phyloP scores from a whole-genome alignment of 129 eudicot genomes.

The Escallonia herrerae region DNA sequence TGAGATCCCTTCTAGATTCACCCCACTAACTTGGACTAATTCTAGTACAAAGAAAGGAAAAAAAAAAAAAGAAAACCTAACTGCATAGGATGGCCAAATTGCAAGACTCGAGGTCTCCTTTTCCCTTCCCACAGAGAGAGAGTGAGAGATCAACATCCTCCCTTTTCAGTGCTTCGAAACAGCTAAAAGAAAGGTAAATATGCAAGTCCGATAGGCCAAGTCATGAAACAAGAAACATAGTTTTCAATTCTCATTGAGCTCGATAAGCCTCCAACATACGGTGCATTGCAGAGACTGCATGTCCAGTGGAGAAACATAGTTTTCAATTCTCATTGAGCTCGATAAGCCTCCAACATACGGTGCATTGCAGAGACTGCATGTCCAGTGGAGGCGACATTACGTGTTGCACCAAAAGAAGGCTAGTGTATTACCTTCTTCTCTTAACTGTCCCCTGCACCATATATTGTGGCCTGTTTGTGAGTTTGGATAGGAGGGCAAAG shows the following conservation, averaged over 20 bases:
- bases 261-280: not conserved
- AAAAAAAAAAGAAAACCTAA: not conserved
- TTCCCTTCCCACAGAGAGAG: too few species aligned
- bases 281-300: not conserved
- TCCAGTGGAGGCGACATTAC: conserved; percentile 70
- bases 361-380: not conserved
- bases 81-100: too few species aligned
- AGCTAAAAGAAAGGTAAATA: not conserved
- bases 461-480: too few species aligned
- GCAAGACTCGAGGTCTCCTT: too few species aligned
- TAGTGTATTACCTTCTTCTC: conserved; percentile 91
- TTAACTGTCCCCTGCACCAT: conserved; percentile 71
- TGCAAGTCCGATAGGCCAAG: not conserved
- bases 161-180: not conserved
- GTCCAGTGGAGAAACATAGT: conserved; percentile 17
- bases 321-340: not conserved
- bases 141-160: too few species aligned
- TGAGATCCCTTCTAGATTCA: too few species aligned
- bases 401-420: conserved; percentile 88
- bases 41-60: not conserved
- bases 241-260: not conserved
- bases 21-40: too few species aligned
- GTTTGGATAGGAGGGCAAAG: too few species aligned
- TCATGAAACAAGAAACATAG: not conserved
- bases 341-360: not conserved